A percentile compares a stretch with the other conserved stretches of the same genome.
Evolutionary conservation across 805 yeast species (phyloP).

Genomic region (Saturnispora halmiae): DNA sequence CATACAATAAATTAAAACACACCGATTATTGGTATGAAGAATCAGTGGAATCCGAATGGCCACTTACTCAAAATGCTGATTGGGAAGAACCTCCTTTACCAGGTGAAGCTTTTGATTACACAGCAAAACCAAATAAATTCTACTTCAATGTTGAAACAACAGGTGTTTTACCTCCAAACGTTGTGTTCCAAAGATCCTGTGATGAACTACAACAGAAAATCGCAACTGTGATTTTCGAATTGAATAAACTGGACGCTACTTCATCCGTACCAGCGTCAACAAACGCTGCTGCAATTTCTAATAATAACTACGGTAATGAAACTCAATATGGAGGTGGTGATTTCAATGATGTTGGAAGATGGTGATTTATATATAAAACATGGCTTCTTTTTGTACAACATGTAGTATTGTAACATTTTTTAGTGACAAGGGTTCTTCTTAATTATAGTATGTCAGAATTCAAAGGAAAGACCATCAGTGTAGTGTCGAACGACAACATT

Average conservation of each 20-base stretch:
- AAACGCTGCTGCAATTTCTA: no score
- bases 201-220: slow-evolving; percentile 81
- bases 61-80: slow-evolving; percentile 74
- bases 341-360: slow-evolving; percentile 25
- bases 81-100: slow-evolving; percentile 94
- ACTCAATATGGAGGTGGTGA: slow-evolving; percentile 14
- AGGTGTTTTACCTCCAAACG: slow-evolving; percentile 82
- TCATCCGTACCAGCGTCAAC: no score
- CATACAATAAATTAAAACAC: slow-evolving; percentile 96
- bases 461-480: slow-evolving; percentile 81
- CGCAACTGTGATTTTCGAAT: slow-evolving; percentile 74
- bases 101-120: slow-evolving; percentile 77
- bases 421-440: no score
- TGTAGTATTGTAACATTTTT: no score
- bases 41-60: slow-evolving; percentile 88
- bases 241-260: slow-evolving; percentile 33
- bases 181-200: slow-evolving; percentile 78
- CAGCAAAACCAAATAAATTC: slow-evolving; percentile 70
- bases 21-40: slow-evolving; percentile 97
- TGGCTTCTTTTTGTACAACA: no score
- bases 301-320: slow-evolving; percentile 5
- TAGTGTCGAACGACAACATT: slow-evolving; percentile 69
- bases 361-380: no score
- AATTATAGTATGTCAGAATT: slow-evolving; percentile 68
- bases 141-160: slow-evolving; percentile 90